A percentile compares a stretch with the other conserved stretches of the same genome.
Evolutionary conservation across 2,329 filamentous ascomycete genomes (phyloP).

Genomic region (Ceratocystiopsis sp.): DNA sequence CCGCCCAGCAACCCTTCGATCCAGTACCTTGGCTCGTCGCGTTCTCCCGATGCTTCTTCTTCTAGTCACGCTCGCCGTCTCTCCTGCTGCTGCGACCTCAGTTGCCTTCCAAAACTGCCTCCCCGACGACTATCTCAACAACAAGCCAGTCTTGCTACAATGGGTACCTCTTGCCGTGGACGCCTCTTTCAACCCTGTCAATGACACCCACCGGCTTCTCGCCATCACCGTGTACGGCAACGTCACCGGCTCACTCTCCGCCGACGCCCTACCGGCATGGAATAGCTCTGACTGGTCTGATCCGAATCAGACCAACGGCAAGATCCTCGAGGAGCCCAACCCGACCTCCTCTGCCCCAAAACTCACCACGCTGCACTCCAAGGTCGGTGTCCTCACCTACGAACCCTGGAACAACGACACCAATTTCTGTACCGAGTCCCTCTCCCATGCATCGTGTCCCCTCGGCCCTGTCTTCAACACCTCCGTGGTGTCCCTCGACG

Average conservation of each 20-base stretch:
- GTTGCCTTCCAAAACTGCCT: slow-evolving; percentile 80
- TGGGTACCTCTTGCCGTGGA: slow-evolving; percentile 62
- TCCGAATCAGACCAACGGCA: slow-evolving; percentile 45
- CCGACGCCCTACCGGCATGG: slow-evolving; percentile 39
- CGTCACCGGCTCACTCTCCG: slow-evolving; percentile 55
- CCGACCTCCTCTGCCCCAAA: slow-evolving; percentile 28
- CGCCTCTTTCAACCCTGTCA: slow-evolving; percentile 48
- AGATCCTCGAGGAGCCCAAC: slow-evolving; percentile 52
- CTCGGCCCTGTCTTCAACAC: slow-evolving; percentile 52
- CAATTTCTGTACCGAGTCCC: slow-evolving; percentile 49
- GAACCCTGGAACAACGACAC: slow-evolving; percentile 39
- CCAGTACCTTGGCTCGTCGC: no score
- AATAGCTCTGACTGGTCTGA: slow-evolving; percentile 46
- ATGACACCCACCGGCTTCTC: slow-evolving; percentile 43
- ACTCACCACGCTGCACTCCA: slow-evolving; percentile 56
- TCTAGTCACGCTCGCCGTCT: slow-evolving; percentile 20
- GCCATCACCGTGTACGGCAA: slow-evolving; percentile 78
- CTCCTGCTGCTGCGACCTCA: slow-evolving; percentile 42
- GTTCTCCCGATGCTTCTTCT: slow-evolving; percentile 19
- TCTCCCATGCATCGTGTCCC: slow-evolving; percentile 51
- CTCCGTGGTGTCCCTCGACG: slow-evolving; percentile 16
- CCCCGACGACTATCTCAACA: slow-evolving; percentile 29
- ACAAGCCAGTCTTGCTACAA: slow-evolving; percentile 47
- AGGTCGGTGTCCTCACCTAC: slow-evolving; percentile 62
- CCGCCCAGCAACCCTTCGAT: no score